These are phyloP conservation scores for Fusarium acutatum DNA, from an alignment of 2,329 filamentous ascomycete genomes.

Conservation along the genomic window DNA sequence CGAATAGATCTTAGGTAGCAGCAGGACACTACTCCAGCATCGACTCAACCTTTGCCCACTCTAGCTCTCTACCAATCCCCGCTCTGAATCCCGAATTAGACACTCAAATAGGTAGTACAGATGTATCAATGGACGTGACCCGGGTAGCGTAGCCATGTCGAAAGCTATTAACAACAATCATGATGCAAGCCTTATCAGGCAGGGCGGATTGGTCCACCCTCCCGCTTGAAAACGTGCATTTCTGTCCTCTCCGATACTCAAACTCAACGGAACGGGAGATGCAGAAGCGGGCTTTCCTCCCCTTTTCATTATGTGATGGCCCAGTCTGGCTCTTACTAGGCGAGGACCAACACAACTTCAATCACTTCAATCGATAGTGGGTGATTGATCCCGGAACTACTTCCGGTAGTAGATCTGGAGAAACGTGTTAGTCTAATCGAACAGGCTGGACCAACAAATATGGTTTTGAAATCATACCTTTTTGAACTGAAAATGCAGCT, in stretches of 20 bases:
- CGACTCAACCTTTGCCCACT: neutral
- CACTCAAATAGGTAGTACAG: conserved; percentile 30
- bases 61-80: conserved; percentile 3
- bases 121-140: conserved; percentile 26
- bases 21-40: neutral
- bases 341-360: conserved; percentile 3
- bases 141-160: conserved; percentile 18
- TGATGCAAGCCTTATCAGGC: conserved; percentile 14
- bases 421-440: conserved; percentile 35
- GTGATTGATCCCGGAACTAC: conserved; percentile 43
- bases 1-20: neutral
- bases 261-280: neutral
- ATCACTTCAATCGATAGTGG: neutral
- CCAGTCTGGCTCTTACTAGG: neutral
- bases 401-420: conserved; percentile 65
- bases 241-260: conserved; percentile 8
- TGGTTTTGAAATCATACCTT: conserved; percentile 68
- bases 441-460: neutral
- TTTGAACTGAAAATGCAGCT: conserved; percentile 98
- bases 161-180: conserved; percentile 33
- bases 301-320: neutral
- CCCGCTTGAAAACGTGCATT: conserved; percentile 17
- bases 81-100: conserved; percentile 7
- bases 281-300: neutral
- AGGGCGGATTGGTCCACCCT: conserved; percentile 17